Conservation (phyloP, 768 basidiomycete species). For the Lactarius evosmus region DNA sequence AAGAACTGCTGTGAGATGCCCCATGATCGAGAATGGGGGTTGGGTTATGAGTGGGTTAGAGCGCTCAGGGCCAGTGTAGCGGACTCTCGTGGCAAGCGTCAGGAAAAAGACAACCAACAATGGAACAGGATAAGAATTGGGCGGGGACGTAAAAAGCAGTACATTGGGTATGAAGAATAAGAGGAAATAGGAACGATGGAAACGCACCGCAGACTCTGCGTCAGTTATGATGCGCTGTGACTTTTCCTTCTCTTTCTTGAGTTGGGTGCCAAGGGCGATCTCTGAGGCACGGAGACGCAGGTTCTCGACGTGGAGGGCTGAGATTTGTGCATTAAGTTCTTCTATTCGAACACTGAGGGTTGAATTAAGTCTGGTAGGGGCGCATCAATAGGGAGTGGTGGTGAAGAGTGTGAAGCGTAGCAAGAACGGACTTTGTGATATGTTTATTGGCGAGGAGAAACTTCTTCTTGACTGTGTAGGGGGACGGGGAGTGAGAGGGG, state of each 20-base stretch:
- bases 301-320: conserved; percentile 79
- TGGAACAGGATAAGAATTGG: not conserved
- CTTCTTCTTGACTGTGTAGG: conserved; percentile 79
- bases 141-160: not conserved
- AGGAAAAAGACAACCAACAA: not conserved
- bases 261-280: conserved; percentile 68
- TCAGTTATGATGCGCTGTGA: conserved; percentile 68
- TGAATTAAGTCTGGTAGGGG: conserved; percentile 66
- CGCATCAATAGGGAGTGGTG: conserved; percentile 15
- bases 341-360: conserved; percentile 81
- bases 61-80: not conserved
- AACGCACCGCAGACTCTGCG: conserved; percentile 64
- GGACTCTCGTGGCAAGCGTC: not conserved
- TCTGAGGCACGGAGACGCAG: conserved; percentile 77
- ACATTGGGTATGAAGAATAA: not conserved
- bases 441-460: conserved; percentile 88
- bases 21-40: not conserved
- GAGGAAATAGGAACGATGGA: not conserved
- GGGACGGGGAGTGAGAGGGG: conserved; percentile 34
- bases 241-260: conserved; percentile 79
- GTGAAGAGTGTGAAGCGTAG: not conserved
- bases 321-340: conserved; percentile 79
- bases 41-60: not conserved
- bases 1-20: not conserved
- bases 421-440: conserved; percentile 68